Evolutionary conservation across 108 stramenopile species (phyloP), one percentile per base, ranked within the genome.

Genomic region (Cylindrotheca fusiformis): DNA sequence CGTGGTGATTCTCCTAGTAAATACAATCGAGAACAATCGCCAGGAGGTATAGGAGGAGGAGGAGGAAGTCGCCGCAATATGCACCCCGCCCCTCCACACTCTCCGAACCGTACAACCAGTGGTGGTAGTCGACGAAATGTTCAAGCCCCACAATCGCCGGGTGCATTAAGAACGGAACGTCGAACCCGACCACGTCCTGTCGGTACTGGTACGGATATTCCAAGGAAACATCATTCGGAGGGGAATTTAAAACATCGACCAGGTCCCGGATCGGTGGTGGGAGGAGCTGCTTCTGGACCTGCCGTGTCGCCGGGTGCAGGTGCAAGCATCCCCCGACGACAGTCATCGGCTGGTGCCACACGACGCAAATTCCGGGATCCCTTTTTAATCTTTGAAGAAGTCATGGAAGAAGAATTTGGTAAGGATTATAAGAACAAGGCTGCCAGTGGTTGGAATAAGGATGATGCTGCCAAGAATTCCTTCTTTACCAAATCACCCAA

Each of bases 361-460:
- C 51, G 24, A 14, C 51, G 48, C 22, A 61, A 45, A 21, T 61
- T 45, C 26, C 47, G 60, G 6, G 60, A 61, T 21, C 60, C 60
- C 26, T 61, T 61, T 49, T 36, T 4, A n/a, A 61, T 61, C 25
- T 61, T 61, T 49, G 60, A 61, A 1, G 24, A 1, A 22, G 47
- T 61, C 48, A 61, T 61, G 60, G 45, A 61, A 50, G 60, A 61
- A 49, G 60, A 61, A 24, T 61, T 29, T 61, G 60, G 60, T 8
- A 44, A 48, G 24, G 28, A 49, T 2, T 61, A 61, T 21, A 61
- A 61, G 25, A n/a, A 48, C 45, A 25, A 30, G 12, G 60, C 41
- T 6, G 60, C 41, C 8, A 61, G 60, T 48, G 60, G 60, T n/a
- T 61, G 60, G 60, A 61, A 49, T 28, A 48, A 3, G 45, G 41